Conservation (phyloP, 352 stramenopile species). For the Phytopythium helicoides region DNA sequence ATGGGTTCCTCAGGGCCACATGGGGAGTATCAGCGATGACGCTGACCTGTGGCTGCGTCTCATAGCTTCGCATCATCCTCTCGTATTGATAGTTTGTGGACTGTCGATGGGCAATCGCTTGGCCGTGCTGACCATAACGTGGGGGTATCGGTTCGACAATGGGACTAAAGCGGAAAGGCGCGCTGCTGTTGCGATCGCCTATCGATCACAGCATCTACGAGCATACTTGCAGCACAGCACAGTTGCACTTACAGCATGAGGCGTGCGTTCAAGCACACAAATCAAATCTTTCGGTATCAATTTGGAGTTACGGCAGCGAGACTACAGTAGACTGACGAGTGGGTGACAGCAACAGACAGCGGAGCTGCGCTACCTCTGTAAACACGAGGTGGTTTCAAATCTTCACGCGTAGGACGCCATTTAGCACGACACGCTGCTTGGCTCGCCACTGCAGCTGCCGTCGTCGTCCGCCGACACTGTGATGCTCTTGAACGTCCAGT, state of each 20-base stretch:
- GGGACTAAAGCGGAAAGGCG: no score
- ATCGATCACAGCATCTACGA: background rate
- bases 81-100: no score
- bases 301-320: no score
- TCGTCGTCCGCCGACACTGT: slow-evolving; percentile 7
- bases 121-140: no score
- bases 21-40: background rate
- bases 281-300: no score
- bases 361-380: no score
- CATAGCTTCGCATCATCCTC: no score
- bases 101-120: no score
- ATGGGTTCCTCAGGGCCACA: background rate
- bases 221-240: background rate
- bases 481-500: slow-evolving; percentile 19
- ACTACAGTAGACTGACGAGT: slow-evolving; percentile 2
- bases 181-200: background rate
- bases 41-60: background rate
- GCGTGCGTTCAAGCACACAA: no score
- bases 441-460: slow-evolving; percentile 18
- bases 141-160: no score
- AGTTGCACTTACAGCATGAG: no score
- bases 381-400: no score
- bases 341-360: slow-evolving; percentile 7
- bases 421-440: slow-evolving; percentile 18
- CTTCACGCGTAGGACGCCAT: background rate